phyloP scores from a whole-genome alignment of 2,329 filamentous ascomycete genomes.

The Parastagonospora nodorum region DNA sequence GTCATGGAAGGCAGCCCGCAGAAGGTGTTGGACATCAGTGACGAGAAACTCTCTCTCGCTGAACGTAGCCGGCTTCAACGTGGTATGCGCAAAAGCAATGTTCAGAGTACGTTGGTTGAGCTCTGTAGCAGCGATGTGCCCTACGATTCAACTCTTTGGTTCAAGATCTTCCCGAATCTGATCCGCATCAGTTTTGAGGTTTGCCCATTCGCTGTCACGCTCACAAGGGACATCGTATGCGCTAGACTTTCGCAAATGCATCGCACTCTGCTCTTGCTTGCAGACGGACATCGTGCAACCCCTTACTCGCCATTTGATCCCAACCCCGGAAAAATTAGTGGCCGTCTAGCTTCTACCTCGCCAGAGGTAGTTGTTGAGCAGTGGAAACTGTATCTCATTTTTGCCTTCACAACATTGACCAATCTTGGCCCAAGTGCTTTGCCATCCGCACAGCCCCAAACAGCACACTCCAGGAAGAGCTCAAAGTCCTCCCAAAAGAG shows the following conservation, averaged over 20 bases:
- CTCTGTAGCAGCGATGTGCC: constrained; percentile 94
- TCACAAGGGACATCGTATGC: constrained; percentile 90
- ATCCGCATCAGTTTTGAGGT: constrained; percentile 88
- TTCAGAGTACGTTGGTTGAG: constrained; percentile 85
- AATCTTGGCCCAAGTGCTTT: constrained; percentile 69
- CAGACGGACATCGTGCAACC: constrained; percentile 63
- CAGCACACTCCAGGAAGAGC: constrained; percentile 75
- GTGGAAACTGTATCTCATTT: constrained; percentile 96
- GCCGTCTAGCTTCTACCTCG: constrained; percentile 66
- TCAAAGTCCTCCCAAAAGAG: constrained; percentile 72
- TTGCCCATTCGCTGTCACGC: constrained; percentile 87
- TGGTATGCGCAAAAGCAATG: constrained; percentile 82
- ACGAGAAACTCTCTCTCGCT: constrained; percentile 87
- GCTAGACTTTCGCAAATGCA: constrained; percentile 94
- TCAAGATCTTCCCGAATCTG: constrained; percentile 96
- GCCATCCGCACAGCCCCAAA: constrained; percentile 61
- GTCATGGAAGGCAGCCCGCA: constrained; percentile 90
- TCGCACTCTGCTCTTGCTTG: constrained; percentile 76
- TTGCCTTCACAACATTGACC: constrained; percentile 92
- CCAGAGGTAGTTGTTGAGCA: constrained; percentile 92
- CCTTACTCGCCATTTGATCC: constrained; percentile 65
- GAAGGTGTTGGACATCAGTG: constrained; percentile 87
- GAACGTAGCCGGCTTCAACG: constrained; percentile 91
- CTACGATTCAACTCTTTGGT: constrained; percentile 95
- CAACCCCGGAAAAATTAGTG: constrained; percentile 59